Conservation (phyloP, 202 grass and related monocot species). For the Panicum hallii region DNA sequence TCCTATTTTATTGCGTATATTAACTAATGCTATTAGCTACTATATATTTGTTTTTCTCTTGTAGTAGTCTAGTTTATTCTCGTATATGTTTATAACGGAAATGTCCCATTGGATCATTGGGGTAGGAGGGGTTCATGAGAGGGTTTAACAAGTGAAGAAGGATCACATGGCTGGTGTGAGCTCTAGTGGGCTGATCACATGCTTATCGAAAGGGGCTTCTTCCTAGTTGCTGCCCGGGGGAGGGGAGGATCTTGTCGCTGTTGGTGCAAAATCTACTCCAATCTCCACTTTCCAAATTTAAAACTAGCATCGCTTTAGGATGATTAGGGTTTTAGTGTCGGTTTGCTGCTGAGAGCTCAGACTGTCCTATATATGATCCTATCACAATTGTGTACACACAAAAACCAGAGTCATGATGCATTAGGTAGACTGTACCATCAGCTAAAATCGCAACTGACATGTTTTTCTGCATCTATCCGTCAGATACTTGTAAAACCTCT, state of each 20-base stretch:
- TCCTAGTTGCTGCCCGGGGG: slow-evolving; percentile 47
- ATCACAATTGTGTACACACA: neutral
- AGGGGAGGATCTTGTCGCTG: slow-evolving; percentile 49
- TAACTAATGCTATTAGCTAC: neutral
- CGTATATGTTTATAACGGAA: slow-evolving; percentile 17
- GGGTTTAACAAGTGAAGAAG: slow-evolving; percentile 48
- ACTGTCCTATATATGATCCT: neutral
- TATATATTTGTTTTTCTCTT: slow-evolving; percentile 2
- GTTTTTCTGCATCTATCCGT: neutral
- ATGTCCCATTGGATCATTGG: slow-evolving; percentile 48
- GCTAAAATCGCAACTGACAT: neutral
- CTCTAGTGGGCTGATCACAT: slow-evolving; percentile 51
- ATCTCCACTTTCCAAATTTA: slow-evolving; percentile 28
- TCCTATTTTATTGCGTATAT: slow-evolving; percentile 32
- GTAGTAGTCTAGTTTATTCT: neutral
- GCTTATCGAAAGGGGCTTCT: slow-evolving; percentile 43
- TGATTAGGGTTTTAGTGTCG: slow-evolving; percentile 28
- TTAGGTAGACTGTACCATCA: neutral
- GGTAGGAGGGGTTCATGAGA: slow-evolving; percentile 47
- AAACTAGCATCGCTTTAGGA: neutral
- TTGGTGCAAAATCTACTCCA: slow-evolving; percentile 48
- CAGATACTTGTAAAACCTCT: neutral
- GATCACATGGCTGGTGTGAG: slow-evolving; percentile 63
- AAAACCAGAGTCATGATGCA: slow-evolving; percentile 5
- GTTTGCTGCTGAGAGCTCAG: neutral